phyloP scores from a whole-genome alignment of 2,329 filamentous ascomycete genomes.

The Exophiala calicioides region DNA sequence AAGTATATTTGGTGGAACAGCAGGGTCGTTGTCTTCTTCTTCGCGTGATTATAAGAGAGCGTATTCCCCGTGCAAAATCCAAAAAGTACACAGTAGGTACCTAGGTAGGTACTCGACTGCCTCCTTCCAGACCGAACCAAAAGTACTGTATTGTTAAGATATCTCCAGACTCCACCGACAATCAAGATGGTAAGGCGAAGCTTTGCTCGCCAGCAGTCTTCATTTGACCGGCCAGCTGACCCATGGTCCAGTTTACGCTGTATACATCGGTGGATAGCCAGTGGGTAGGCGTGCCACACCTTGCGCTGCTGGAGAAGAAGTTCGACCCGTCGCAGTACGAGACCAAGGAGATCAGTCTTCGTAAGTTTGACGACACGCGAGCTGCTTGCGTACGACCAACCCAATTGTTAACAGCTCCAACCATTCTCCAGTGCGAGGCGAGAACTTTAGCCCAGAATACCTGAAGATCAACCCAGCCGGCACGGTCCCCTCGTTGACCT shows the following conservation, averaged over 20 bases:
- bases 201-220: too few relatives aligned
- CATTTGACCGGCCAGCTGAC: too few relatives aligned
- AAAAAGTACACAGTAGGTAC: too few relatives aligned
- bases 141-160: too few relatives aligned
- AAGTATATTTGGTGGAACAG: too few relatives aligned
- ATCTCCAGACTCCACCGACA: too few relatives aligned
- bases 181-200: too few relatives aligned
- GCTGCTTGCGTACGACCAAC: background rate
- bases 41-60: too few relatives aligned
- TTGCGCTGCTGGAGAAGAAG: slow-evolving; percentile 20
- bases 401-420: background rate
- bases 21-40: too few relatives aligned
- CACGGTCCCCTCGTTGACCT: slow-evolving; percentile 19
- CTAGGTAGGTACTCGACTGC: too few relatives aligned
- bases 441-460: slow-evolving; percentile 21
- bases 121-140: too few relatives aligned
- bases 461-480: slow-evolving; percentile 20
- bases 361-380: slow-evolving; percentile 6
- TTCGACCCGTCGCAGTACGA: slow-evolving; percentile 13
- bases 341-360: slow-evolving; percentile 14
- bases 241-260: slow-evolving; percentile 19
- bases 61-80: too few relatives aligned
- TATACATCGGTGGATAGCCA: slow-evolving; percentile 20
- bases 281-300: slow-evolving; percentile 20
- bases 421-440: slow-evolving; percentile 14